These are phyloP conservation scores for Flaveria trinervia DNA, from an alignment of 129 eudicot genomes.

Conservation along the genomic window DNA sequence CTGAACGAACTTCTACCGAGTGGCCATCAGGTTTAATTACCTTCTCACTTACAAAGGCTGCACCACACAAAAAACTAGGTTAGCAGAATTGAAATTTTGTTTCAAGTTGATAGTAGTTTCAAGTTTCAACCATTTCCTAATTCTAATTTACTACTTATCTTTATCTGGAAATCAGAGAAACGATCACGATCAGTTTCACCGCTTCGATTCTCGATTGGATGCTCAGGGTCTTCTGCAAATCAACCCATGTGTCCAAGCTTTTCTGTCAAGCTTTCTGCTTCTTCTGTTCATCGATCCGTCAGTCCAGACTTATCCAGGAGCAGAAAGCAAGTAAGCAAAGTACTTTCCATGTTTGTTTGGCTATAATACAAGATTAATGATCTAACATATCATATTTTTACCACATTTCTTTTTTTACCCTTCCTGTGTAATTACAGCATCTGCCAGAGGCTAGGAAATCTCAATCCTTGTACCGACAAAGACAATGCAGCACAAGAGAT, in stretches of 20 bases:
- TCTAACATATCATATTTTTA: not conserved
- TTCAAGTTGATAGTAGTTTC: not conserved
- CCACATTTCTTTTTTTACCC: not conserved
- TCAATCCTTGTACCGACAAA: slow-evolving; percentile 40
- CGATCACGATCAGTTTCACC: slow-evolving; percentile 60
- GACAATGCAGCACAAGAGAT: slow-evolving; percentile 38
- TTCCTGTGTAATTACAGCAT: slow-evolving; percentile 37
- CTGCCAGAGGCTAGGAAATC: slow-evolving; percentile 51
- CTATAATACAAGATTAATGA: slow-evolving; percentile 7
- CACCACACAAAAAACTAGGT: slow-evolving; percentile 52
- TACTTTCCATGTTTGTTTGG: slow-evolving; percentile 17
- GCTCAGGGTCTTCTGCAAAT: slow-evolving; percentile 53
- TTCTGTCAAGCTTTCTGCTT: slow-evolving; percentile 27
- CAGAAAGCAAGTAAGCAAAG: slow-evolving; percentile 49
- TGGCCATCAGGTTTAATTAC: slow-evolving; percentile 35
- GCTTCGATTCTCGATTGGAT: slow-evolving; percentile 47
- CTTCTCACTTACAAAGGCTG: slow-evolving; percentile 48
- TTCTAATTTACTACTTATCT: not conserved
- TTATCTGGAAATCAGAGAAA: slow-evolving; percentile 42
- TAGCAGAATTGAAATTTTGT: slow-evolving; percentile 27
- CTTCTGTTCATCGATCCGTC: slow-evolving; percentile 35
- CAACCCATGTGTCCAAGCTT: slow-evolving; percentile 53
- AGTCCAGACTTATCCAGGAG: slow-evolving; percentile 26
- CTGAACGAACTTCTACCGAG: slow-evolving; percentile 34
- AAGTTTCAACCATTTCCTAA: not conserved